A percentile compares a stretch with the other conserved stretches of the same genome.
Evolutionary conservation across 2,329 filamentous ascomycete species (phyloP).

Genomic region (Penicillium sp.): DNA sequence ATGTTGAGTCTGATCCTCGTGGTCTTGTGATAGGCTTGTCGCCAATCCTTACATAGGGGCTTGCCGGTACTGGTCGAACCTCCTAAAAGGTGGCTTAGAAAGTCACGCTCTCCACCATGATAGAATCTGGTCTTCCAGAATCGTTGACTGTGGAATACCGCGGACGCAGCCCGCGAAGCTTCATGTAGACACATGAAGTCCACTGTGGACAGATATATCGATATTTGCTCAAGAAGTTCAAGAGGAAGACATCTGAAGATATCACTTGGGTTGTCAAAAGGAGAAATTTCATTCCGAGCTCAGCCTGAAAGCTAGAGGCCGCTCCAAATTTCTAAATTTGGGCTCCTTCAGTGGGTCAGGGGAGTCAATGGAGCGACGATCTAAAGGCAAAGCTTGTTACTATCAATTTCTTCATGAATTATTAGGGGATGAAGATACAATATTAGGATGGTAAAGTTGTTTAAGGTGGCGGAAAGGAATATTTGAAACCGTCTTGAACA

Average conservation of each 20-base stretch:
- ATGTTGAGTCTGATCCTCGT: neutral
- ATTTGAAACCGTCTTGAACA: neutral
- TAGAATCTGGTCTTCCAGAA: neutral
- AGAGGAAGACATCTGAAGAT: neutral
- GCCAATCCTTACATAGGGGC: neutral
- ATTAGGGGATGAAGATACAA: neutral
- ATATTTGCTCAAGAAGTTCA: neutral
- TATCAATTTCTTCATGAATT: neutral
- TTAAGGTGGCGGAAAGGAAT: neutral
- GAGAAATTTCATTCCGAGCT: neutral
- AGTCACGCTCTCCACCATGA: neutral
- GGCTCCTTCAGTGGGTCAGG: too few relatives aligned
- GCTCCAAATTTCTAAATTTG: neutral
- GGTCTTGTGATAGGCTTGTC: neutral
- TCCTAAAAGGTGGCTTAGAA: neutral
- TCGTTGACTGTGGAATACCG: neutral
- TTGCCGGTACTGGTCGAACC: neutral
- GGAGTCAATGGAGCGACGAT: too few relatives aligned
- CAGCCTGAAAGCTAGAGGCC: too few relatives aligned
- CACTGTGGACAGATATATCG: neutral
- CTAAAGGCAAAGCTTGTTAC: neutral
- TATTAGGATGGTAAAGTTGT: neutral
- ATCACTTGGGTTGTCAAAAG: neutral
- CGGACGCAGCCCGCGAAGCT: neutral
- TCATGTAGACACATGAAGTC: neutral